Conservation (phyloP, 139 green algal species). For the Coelastrella sp. region DNA sequence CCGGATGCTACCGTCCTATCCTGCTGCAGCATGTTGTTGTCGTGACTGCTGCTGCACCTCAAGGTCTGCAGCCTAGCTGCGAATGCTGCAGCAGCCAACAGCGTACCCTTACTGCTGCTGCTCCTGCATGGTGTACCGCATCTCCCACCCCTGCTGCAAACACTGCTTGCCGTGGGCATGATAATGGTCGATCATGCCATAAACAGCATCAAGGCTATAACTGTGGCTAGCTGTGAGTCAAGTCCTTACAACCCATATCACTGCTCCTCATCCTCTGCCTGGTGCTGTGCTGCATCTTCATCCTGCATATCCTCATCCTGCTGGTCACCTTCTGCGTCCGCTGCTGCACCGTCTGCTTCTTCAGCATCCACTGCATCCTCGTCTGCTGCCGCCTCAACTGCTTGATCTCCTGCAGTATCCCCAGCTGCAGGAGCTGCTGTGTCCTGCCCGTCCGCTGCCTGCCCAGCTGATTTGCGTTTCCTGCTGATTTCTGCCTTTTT, state of each 20-base stretch:
- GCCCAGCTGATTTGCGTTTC: constrained; percentile 35
- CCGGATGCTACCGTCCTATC: too few species aligned
- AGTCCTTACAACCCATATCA: too few species aligned
- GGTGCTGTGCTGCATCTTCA: neutral
- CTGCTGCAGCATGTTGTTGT: too few species aligned
- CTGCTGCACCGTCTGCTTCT: neutral
- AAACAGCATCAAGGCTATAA: neutral
- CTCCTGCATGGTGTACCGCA: too few species aligned
- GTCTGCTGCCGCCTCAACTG: neutral
- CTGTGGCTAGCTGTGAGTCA: too few species aligned
- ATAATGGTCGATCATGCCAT: neutral
- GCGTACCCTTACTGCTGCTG: too few species aligned
- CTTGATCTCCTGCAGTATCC: neutral
- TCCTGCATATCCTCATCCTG: constrained; percentile 23
- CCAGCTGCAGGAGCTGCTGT: neutral
- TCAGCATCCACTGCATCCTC: neutral
- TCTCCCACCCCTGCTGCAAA: too few species aligned
- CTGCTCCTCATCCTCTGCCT: neutral
- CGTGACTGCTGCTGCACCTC: too few species aligned
- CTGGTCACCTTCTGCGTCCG: neutral
- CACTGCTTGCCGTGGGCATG: too few species aligned
- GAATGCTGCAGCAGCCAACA: too few species aligned
- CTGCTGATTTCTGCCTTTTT: constrained; percentile 43
- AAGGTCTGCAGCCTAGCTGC: too few species aligned
- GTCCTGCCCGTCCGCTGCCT: neutral